These are phyloP conservation scores for Trebouxia sp. DNA, from an alignment of 139 green algal genomes.

Conservation along the genomic window DNA sequence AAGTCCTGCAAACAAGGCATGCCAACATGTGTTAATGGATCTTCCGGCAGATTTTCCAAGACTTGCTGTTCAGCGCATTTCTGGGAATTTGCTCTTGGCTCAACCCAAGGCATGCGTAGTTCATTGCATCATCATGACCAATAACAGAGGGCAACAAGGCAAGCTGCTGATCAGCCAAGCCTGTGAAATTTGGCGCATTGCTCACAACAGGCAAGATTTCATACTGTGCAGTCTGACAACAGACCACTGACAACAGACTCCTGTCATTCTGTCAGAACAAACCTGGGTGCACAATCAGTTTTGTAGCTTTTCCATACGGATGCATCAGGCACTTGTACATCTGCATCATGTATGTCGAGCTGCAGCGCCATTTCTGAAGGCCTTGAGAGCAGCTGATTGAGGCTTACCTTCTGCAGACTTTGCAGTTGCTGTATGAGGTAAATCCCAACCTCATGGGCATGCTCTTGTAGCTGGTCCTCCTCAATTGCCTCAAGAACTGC, in stretches of 20 bases:
- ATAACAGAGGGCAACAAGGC: too few relatives aligned
- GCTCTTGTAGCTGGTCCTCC: conserved; percentile 51
- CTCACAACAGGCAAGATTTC: too few relatives aligned
- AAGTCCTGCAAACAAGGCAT: conserved; percentile 24
- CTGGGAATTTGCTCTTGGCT: too few relatives aligned
- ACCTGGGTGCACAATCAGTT: background rate
- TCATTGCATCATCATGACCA: too few relatives aligned
- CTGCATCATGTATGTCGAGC: background rate
- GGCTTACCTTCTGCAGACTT: conserved; percentile 8
- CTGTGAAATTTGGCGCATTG: too few relatives aligned
- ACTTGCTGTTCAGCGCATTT: background rate
- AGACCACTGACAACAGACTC: too few relatives aligned
- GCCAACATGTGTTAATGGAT: background rate
- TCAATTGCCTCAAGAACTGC: conserved; percentile 51
- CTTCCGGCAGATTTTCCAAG: background rate
- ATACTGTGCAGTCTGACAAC: too few relatives aligned
- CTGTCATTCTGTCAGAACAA: background rate
- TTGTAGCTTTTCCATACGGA: background rate
- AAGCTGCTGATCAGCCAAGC: too few relatives aligned
- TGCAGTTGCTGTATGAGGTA: conserved; percentile 18
- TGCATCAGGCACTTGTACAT: background rate
- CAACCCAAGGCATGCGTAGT: too few relatives aligned
- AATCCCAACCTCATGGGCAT: conserved; percentile 43
- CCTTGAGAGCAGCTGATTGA: background rate
- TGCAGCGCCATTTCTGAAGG: background rate